These are phyloP conservation scores for Phytophthora cajani DNA, from an alignment of 352 stramenopile genomes.

Conservation along the genomic window DNA sequence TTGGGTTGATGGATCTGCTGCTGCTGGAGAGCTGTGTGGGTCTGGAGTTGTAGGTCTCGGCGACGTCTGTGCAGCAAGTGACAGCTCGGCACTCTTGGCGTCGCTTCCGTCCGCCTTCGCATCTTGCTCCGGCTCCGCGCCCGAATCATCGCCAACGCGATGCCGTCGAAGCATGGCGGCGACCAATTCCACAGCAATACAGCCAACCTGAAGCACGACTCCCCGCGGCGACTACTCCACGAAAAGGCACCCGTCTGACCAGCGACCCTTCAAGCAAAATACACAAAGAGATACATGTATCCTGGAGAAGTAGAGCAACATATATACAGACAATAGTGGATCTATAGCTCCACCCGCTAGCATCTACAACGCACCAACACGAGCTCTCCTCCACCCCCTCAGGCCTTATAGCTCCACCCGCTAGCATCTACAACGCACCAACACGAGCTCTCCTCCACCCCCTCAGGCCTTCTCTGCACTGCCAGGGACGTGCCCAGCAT, in stretches of 20 bases:
- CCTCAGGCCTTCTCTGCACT: conserved; percentile 20
- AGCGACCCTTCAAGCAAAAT: conserved; percentile 5
- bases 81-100: conserved; percentile 41
- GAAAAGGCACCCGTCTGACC: conserved; percentile 21
- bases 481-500: background rate
- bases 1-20: conserved; percentile 11
- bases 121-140: conserved; percentile 17
- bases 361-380: background rate
- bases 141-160: conserved; percentile 31
- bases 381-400: background rate
- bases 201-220: conserved; percentile 13
- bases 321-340: conserved; percentile 21
- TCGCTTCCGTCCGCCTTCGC: conserved; percentile 26
- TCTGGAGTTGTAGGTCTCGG: conserved; percentile 10
- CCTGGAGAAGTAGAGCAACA: background rate
- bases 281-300: conserved; percentile 1
- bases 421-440: background rate
- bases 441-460: background rate
- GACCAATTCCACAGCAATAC: background rate
- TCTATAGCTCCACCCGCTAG: too few relatives aligned
- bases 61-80: conserved; percentile 24
- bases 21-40: conserved; percentile 1
- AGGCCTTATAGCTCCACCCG: too few relatives aligned
- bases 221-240: conserved; percentile 1
- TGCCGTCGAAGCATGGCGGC: conserved; percentile 43